Percentiles rank a stretch among this genome's conserved stretches.
phyloP scores from a whole-genome alignment of 495 filamentous ascomycete genomes.

The Tuber indicum region DNA sequence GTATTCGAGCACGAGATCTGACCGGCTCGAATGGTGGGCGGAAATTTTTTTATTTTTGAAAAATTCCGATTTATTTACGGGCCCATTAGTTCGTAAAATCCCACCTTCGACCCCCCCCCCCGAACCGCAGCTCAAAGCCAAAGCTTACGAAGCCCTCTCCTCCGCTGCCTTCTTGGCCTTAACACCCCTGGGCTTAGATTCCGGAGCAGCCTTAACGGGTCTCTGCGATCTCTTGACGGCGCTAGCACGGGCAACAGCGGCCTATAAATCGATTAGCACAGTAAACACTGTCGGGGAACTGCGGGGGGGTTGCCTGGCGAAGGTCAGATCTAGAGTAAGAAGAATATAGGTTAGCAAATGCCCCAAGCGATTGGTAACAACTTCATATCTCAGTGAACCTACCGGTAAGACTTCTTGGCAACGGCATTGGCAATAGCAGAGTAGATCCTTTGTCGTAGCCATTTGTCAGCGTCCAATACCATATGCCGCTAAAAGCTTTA shows the following conservation, averaged over 20 bases:
- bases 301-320: constrained; percentile 48
- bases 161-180: constrained; percentile 73
- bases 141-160: constrained; percentile 44
- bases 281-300: constrained; percentile 7
- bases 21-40: not conserved
- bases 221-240: constrained; percentile 74
- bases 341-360: constrained; percentile 14
- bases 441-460: constrained; percentile 63
- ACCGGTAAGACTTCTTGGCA: constrained; percentile 70
- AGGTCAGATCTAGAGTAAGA: constrained; percentile 58
- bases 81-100: not conserved
- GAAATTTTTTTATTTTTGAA: not conserved
- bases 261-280: constrained; percentile 32
- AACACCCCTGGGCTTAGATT: constrained; percentile 66
- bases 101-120: not conserved
- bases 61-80: not conserved
- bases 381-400: constrained; percentile 6
- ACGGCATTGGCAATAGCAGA: constrained; percentile 70
- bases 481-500: not conserved
- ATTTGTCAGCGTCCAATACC: constrained; percentile 9
- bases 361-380: constrained; percentile 5
- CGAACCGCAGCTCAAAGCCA: not conserved
- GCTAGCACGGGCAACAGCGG: constrained; percentile 80
- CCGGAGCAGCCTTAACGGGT: constrained; percentile 66
- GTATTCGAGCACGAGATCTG: not conserved